Conservation (phyloP, 495 filamentous ascomycete species). For the Annulohypoxylon moriforme region DNA sequence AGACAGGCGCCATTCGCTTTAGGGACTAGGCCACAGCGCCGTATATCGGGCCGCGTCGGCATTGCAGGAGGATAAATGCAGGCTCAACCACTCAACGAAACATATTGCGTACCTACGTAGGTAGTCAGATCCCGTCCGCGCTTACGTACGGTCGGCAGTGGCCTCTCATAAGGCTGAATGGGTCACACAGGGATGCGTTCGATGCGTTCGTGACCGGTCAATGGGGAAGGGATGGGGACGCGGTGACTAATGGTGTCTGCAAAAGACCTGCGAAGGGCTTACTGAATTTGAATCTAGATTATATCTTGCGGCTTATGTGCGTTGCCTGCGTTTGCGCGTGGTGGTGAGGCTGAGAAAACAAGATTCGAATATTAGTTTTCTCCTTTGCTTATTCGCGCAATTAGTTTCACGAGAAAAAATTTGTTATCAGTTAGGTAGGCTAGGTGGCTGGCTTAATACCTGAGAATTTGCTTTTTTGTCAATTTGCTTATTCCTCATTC, state of each 20-base stretch:
- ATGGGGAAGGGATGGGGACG: neutral
- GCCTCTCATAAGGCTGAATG: slow-evolving; percentile 43
- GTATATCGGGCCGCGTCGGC: slow-evolving; percentile 35
- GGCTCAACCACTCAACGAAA: slow-evolving; percentile 36
- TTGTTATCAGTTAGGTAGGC: slow-evolving; percentile 18
- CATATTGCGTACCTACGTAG: slow-evolving; percentile 14
- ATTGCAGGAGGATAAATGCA: slow-evolving; percentile 19
- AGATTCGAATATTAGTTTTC: neutral
- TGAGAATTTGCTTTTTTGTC: slow-evolving; percentile 11
- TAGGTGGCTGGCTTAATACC: slow-evolving; percentile 20
- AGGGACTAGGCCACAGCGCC: neutral
- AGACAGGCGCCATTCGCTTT: neutral
- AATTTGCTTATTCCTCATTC: slow-evolving; percentile 15
- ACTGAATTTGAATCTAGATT: slow-evolving; percentile 34
- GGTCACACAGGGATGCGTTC: slow-evolving; percentile 26
- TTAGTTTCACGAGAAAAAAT: slow-evolving; percentile 22
- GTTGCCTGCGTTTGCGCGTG: neutral
- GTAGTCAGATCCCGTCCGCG: slow-evolving; percentile 31
- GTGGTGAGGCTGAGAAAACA: slow-evolving; percentile 31
- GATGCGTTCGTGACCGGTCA: slow-evolving; percentile 33
- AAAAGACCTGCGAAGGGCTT: slow-evolving; percentile 16
- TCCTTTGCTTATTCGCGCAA: slow-evolving; percentile 19
- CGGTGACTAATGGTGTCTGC: slow-evolving; percentile 29
- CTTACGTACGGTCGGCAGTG: slow-evolving; percentile 39
- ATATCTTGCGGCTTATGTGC: slow-evolving; percentile 39